Evolutionary conservation across 768 basidiomycete genomes (phyloP).

Genomic region (Rhodotorula graminis): DNA sequence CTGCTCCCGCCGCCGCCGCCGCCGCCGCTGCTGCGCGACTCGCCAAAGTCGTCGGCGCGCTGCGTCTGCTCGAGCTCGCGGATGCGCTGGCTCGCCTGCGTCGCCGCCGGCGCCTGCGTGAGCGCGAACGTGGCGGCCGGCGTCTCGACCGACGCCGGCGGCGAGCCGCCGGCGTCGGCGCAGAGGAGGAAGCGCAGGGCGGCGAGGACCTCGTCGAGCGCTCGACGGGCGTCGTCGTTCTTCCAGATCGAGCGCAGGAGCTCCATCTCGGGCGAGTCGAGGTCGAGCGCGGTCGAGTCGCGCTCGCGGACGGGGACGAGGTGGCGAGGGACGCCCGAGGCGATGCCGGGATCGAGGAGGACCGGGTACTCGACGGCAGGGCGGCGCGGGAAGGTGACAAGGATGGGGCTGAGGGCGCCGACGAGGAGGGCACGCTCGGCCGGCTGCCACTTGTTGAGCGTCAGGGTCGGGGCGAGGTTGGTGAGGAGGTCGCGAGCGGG

Average conservation of each 20-base stretch:
- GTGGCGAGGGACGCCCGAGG: constrained; percentile 21
- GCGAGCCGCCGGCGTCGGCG: not conserved
- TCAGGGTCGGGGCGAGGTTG: constrained; percentile 50
- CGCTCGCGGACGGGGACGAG: not conserved
- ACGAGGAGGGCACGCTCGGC: constrained; percentile 65
- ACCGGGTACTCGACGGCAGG: constrained; percentile 30
- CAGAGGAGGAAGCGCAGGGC: constrained; percentile 22
- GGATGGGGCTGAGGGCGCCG: constrained; percentile 62
- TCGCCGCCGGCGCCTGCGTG: not conserved
- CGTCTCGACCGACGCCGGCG: not conserved
- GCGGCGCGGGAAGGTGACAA: constrained; percentile 46
- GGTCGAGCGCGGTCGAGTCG: not conserved
- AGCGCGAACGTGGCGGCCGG: not conserved
- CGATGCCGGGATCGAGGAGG: constrained; percentile 29
- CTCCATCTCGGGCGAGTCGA: constrained; percentile 7
- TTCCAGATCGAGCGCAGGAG: constrained; percentile 25
- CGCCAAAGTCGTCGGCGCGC: constrained; percentile 41
- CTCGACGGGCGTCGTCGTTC: not conserved
- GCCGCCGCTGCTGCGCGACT: not conserved
- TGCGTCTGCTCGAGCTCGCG: constrained; percentile 19
- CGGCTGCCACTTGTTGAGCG: constrained; percentile 54
- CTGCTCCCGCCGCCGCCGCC: not conserved
- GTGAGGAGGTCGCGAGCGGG: constrained; percentile 57
- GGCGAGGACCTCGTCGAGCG: constrained; percentile 21
- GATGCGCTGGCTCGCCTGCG: constrained; percentile 22